These are phyloP conservation scores for Cyberlindnera xishuangbannaensis DNA, from an alignment of 805 yeast species.

Conservation along the genomic window DNA sequence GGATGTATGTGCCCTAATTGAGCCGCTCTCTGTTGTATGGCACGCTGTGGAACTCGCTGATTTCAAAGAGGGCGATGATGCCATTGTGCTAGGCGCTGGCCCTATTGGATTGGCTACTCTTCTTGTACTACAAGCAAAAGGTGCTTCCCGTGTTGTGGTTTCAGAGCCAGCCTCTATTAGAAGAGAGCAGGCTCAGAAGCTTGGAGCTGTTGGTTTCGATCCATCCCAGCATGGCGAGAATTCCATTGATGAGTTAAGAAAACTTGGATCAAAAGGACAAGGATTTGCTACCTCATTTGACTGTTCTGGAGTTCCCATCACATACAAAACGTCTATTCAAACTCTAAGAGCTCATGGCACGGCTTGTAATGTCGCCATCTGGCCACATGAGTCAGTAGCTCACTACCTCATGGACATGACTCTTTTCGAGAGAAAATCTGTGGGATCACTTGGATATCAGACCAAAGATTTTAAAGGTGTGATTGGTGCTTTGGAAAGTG, in stretches of 20 bases:
- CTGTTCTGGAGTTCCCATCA: constrained; percentile 45
- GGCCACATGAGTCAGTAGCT: constrained; percentile 41
- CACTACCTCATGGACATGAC: constrained; percentile 42
- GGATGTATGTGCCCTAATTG: constrained; percentile 52
- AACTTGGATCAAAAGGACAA: constrained; percentile 33
- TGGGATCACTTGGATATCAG: constrained; percentile 42
- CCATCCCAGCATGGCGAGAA: constrained; percentile 32
- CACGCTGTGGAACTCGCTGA: constrained; percentile 46
- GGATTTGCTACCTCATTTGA: constrained; percentile 50
- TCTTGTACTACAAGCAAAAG: constrained; percentile 46
- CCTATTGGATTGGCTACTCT: constrained; percentile 58
- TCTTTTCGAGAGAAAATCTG: constrained; percentile 34
- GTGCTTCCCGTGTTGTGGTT: constrained; percentile 46
- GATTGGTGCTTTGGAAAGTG: constrained; percentile 34
- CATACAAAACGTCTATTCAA: constrained; percentile 37
- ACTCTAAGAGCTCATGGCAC: constrained; percentile 37
- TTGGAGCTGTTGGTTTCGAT: constrained; percentile 41
- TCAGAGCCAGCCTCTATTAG: constrained; percentile 58
- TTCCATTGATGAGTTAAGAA: constrained; percentile 28
- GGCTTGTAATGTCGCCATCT: constrained; percentile 43
- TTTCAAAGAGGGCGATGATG: constrained; percentile 39
- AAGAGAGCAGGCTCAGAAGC: constrained; percentile 47
- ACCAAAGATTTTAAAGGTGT: constrained; percentile 39
- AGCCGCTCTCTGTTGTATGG: constrained; percentile 55
- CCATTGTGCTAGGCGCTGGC: constrained; percentile 54